Evolutionary conservation across 257 asterid genomes (phyloP), one percentile per base, ranked within the genome.

Genomic region (Rubia yunnanensis): DNA sequence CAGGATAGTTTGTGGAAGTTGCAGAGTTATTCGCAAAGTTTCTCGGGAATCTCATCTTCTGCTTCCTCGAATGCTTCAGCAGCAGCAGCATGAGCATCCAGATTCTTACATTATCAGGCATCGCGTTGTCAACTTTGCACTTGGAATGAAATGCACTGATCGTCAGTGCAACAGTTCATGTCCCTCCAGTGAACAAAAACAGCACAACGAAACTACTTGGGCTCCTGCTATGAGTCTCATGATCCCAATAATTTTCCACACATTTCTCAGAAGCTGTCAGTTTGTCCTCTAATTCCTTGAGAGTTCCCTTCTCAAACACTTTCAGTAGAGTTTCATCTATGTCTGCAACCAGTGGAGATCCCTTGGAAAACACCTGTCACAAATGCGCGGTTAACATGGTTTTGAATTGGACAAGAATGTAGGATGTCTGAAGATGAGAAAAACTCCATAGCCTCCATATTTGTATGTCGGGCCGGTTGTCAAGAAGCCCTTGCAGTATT

Each of bases 391-490:
- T 15, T 22, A 24, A 18, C 57, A 20, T 50, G 17, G 39, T n/a
- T n/a, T n/a, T n/a, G n/a, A n/a, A n/a, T n/a, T n/a, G n/a, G n/a
- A 35, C 39, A 35, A 8, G 39, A 35, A 3, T 9, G 39, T 35
- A 35, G n/a, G n/a, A 35, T 9, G 39, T 9, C 39, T 35, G 39
- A 10, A 23, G n/a, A 67, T 26, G 14, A 41, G n/a, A n/a, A n/a
- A n/a, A 46, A 44, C 23, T 57, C 82, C 82, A 65, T 65, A 80
- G 63, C 82, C 85, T 61, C 82, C 82, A 66, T 66, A 46, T 62
- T 63, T 74, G 76, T 65, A 77, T 10, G 72, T 72, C n/a, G 85
- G 85, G 2, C 82, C 85, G 7, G 77, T 72, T 10, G 59, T 72
- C 50, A 35, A 64, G 23, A 77, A 77, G 72, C 77, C 74, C 60